Evolutionary conservation across 2,329 filamentous ascomycete species (phyloP).

Genomic region (Sporothrix pallida): DNA sequence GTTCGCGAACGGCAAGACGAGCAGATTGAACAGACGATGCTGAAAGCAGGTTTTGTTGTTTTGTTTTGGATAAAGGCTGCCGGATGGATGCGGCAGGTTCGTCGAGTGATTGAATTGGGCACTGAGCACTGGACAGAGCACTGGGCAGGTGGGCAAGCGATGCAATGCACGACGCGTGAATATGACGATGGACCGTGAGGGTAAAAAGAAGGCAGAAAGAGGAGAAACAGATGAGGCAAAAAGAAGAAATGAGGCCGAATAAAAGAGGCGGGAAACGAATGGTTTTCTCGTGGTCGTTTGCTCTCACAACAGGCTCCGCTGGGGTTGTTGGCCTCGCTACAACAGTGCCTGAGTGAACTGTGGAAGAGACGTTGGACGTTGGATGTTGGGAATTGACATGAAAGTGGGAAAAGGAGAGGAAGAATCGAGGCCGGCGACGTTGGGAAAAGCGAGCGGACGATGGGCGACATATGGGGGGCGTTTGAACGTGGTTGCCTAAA

Average conservation of each 20-base stretch:
- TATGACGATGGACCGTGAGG: constrained; percentile 11
- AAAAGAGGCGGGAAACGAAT: neutral
- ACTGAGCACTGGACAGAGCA: neutral
- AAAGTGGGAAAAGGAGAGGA: constrained; percentile 28
- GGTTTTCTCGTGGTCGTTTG: neutral
- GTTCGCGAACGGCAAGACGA: neutral
- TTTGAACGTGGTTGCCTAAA: constrained; percentile 40
- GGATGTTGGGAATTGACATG: constrained; percentile 34
- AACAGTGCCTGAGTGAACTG: constrained; percentile 21
- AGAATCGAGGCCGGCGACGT: constrained; percentile 26
- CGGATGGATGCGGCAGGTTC: constrained; percentile 15
- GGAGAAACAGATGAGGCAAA: constrained; percentile 18
- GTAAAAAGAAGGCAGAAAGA: constrained; percentile 22
- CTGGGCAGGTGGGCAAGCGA: constrained; percentile 17
- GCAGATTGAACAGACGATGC: too few relatives aligned
- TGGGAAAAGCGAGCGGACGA: constrained; percentile 31
- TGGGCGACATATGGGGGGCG: constrained; percentile 36
- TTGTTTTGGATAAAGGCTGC: constrained; percentile 7
- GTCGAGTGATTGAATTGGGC: neutral
- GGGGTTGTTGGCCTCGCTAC: constrained; percentile 22
- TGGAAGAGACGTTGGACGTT: constrained; percentile 15
- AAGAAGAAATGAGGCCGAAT: constrained; percentile 16
- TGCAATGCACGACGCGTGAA: constrained; percentile 15
- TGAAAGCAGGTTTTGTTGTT: neutral
- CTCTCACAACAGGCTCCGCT: neutral